Evolutionary conservation across 768 basidiomycete species (phyloP).

Genomic region (Trametes coccinea): DNA sequence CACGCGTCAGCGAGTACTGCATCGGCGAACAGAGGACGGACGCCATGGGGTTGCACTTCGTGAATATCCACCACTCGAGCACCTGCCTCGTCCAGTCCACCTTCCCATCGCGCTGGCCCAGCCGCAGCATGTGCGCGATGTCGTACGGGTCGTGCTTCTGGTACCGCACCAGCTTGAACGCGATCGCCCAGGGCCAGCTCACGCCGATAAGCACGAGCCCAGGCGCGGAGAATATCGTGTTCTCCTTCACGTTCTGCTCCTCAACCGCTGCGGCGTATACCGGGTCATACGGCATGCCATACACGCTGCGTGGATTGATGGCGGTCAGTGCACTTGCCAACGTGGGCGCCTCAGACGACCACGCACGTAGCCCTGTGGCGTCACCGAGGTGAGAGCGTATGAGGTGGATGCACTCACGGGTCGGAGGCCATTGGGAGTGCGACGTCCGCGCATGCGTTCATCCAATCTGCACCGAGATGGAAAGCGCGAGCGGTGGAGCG

Average conservation of each 20-base stretch:
- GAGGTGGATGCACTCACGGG: conserved; percentile 42
- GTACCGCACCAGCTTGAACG: conserved; percentile 72
- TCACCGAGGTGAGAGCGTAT: conserved; percentile 31
- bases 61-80: conserved; percentile 59
- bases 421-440: conserved; percentile 59
- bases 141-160: conserved; percentile 61
- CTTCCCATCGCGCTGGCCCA: conserved; percentile 53
- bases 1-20: conserved; percentile 43
- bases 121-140: conserved; percentile 66
- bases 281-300: conserved; percentile 49
- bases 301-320: conserved; percentile 17
- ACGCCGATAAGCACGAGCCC: conserved; percentile 62
- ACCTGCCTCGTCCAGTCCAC: conserved; percentile 55
- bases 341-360: not conserved
- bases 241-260: conserved; percentile 50
- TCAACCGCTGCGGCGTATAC: conserved; percentile 55
- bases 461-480: conserved; percentile 65
- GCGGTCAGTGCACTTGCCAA: not conserved
- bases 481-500: conserved; percentile 51
- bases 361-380: not conserved
- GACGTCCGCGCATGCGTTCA: conserved; percentile 74
- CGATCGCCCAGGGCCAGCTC: conserved; percentile 70
- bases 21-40: conserved; percentile 50
- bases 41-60: conserved; percentile 64
- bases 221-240: conserved; percentile 57